A percentile compares a stretch with the other conserved stretches of the same genome.
These are phyloP conservation scores for Exophiala sideris DNA, from an alignment of 2,329 filamentous ascomycete species.

Conservation along the genomic window DNA sequence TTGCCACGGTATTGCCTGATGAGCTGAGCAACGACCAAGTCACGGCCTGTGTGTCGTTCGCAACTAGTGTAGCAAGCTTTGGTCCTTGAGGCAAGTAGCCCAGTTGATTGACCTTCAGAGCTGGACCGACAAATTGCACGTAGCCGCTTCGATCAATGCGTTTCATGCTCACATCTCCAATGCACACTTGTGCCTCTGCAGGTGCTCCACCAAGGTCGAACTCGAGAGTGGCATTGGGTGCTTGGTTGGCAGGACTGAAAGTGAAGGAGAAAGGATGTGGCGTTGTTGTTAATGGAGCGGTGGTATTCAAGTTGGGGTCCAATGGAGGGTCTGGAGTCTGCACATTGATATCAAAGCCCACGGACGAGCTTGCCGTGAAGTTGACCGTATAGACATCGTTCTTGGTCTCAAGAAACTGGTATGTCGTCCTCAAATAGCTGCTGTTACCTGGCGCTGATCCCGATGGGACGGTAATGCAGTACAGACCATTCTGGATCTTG, in stretches of 20 bases:
- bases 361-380: conserved; percentile 5
- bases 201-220: background rate
- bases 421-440: conserved; percentile 3
- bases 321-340: conserved; percentile 3
- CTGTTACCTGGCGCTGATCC: background rate
- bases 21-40: background rate
- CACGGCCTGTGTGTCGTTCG: background rate
- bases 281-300: background rate
- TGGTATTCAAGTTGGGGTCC: conserved; percentile 2
- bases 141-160: conserved; percentile 4
- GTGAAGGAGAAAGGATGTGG: conserved; percentile 4
- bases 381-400: conserved; percentile 5
- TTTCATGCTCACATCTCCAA: conserved; percentile 5
- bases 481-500: conserved; percentile 2
- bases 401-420: conserved; percentile 2
- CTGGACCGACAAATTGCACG: conserved; percentile 1
- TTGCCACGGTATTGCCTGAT: background rate
- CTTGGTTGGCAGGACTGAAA: conserved; percentile 4
- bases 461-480: conserved; percentile 1
- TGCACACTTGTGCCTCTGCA: conserved; percentile 2
- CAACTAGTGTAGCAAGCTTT: background rate
- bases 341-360: conserved; percentile 1
- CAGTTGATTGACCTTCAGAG: conserved; percentile 3
- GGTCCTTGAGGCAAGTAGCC: conserved; percentile 5
- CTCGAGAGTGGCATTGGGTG: conserved; percentile 4